phyloP scores from a whole-genome alignment of 345 rosid genomes.

The Aquilaria sinensis region DNA sequence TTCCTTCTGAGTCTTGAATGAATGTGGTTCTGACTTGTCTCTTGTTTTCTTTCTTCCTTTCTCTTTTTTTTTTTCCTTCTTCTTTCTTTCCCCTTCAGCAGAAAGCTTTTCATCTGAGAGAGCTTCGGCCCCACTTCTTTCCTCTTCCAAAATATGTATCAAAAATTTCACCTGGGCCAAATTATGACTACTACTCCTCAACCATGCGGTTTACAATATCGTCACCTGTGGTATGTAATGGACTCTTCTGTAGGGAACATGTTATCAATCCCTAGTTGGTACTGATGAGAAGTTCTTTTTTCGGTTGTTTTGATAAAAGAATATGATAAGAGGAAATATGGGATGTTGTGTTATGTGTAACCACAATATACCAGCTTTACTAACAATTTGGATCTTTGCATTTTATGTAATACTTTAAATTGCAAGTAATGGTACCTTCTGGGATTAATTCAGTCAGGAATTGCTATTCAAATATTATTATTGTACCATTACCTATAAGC shows the following conservation, averaged over 20 bases:
- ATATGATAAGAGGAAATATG: too few species aligned
- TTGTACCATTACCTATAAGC: neutral
- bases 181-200: slow-evolving; percentile 73
- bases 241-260: neutral
- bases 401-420: too few species aligned
- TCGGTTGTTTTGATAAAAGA: too few species aligned
- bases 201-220: slow-evolving; percentile 82
- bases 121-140: slow-evolving; percentile 62
- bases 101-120: slow-evolving; percentile 51
- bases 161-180: slow-evolving; percentile 79
- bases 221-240: slow-evolving; percentile 80
- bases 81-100: slow-evolving; percentile 20
- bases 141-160: slow-evolving; percentile 76
- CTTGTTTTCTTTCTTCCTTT: neutral
- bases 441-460: too few species aligned
- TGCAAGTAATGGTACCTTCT: too few species aligned
- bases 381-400: too few species aligned
- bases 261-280: too few species aligned
- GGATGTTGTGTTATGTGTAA: too few species aligned
- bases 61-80: slow-evolving; percentile 8
- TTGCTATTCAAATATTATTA: too few species aligned
- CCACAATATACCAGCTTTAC: too few species aligned
- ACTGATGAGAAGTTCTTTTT: too few species aligned
- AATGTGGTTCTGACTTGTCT: neutral
- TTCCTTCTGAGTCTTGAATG: too few species aligned